These are phyloP conservation scores for Bonia amplexicaulis DNA, from an alignment of 176 grass and related monocot species.

Conservation along the genomic window DNA sequence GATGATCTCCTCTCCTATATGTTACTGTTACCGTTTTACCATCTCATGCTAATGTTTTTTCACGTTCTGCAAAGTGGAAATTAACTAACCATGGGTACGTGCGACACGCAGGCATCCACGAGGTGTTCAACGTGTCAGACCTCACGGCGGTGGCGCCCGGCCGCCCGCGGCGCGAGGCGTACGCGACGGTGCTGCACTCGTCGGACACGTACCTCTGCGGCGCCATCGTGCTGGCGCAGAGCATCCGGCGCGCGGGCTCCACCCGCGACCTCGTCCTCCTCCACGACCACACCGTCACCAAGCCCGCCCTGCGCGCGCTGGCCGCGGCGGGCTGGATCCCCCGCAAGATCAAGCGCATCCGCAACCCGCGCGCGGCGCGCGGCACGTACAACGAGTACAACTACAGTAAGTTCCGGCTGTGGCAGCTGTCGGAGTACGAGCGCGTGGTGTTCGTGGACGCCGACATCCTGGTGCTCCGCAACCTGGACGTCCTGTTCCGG, in stretches of 20 bases:
- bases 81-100: not conserved
- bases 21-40: not conserved
- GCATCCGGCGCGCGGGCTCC: conserved; percentile 65
- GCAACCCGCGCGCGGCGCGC: conserved; percentile 65
- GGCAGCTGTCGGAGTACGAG: conserved; percentile 81
- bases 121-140: conserved; percentile 29
- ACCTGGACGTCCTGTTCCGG: conserved; percentile 67
- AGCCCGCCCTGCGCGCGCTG: conserved; percentile 49
- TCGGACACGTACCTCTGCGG: conserved; percentile 87
- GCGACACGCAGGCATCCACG: conserved; percentile 36
- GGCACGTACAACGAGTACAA: conserved; percentile 96
- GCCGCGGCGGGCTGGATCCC: conserved; percentile 59
- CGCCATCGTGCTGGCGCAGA: conserved; percentile 84
- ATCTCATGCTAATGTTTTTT: not conserved
- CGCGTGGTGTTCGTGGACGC: conserved; percentile 89
- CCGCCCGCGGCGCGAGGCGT: conserved; percentile 56
- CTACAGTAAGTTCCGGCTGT: conserved; percentile 99
- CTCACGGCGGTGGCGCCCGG: not conserved
- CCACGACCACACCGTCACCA: conserved; percentile 70
- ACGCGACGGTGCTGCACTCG: conserved; percentile 95
- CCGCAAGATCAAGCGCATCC: conserved; percentile 62
- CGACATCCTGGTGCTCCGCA: conserved; percentile 83
- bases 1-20: not conserved
- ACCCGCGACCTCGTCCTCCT: conserved; percentile 74
- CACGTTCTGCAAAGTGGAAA: not conserved